Base-by-base conservation (phyloP, 2,329 filamentous ascomycete species). In the Colletotrichum caudatum region DNA sequence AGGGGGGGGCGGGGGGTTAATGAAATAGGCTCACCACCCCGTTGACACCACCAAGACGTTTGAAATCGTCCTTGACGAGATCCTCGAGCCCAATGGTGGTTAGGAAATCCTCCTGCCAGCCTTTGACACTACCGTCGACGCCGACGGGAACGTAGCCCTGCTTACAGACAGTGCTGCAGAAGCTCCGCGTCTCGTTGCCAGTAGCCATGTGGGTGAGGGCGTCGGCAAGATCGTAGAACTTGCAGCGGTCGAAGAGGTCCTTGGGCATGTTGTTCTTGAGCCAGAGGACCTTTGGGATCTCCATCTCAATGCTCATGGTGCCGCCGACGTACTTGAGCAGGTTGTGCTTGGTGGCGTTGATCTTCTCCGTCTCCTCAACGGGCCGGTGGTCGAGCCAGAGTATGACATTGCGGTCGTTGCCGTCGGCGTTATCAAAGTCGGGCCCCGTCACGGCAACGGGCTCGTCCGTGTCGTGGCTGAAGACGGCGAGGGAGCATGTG, bases 231-330 rank as follows among this genome's bases (percentile, higher is more conserved):
- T 99, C 96, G 81, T 97, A 99, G 80, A 99, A 99, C 82, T 97
- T 98, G 90, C 95, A 98, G 73, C 92, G 91, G 67, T 92, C 91
- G 78, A 98, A 99, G 20, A 96, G 86, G 77, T 97, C 93, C 66
- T 92, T 88, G 2, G 96, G 93, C 96, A 99, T 98, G 83, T 98
- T 90, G 82, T 97, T 97, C 88, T 98, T 98, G 79, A 99, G 88
- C 96, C 96, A 99, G 69, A 98, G 87, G 1, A 98, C 94, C 84
- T 99, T 99, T 74, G 96, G 96, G 67, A 99, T 97, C 82, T 99
- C 96, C 96, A 99, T 99, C 86, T 99, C 96, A 75, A 98, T 95
- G 80, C 94, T 97, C 96, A 99, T 99, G 80, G 93, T 95, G 74
- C 96, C 96, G 76, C 96, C 96, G 23, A 99, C 96, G 79, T 99